phyloP scores from a whole-genome alignment of 441 rosid genomes.

The Mallotus japonicus region DNA sequence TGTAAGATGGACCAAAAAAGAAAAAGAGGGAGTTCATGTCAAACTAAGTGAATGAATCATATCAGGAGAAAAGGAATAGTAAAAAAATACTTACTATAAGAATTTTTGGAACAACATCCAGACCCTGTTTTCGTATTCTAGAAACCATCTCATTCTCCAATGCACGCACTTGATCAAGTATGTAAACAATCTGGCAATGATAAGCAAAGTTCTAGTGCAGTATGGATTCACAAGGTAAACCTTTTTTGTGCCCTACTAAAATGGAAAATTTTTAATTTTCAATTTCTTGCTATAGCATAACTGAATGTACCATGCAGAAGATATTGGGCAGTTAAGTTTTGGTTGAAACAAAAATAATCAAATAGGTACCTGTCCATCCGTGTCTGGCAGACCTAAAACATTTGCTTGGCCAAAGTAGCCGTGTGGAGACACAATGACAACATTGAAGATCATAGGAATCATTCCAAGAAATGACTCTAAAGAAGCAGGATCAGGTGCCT shows the following conservation, averaged over 20 bases:
- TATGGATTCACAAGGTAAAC: background rate
- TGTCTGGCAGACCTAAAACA: conserved; percentile 87
- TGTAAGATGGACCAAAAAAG: conserved; percentile 1
- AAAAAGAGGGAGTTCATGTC: background rate
- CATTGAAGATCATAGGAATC: conserved; percentile 75
- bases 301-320: background rate
- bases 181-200: conserved; percentile 46
- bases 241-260: background rate
- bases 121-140: conserved; percentile 48
- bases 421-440: conserved; percentile 75
- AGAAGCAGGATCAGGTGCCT: conserved; percentile 80
- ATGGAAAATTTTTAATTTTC: background rate
- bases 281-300: no score
- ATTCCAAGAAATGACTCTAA: conserved; percentile 83
- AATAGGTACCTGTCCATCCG: conserved; percentile 69
- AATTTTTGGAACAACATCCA: conserved; percentile 52
- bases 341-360: background rate
- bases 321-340: background rate
- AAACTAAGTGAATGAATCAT: background rate
- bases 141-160: conserved; percentile 59
- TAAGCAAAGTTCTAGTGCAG: background rate
- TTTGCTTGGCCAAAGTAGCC: conserved; percentile 88
- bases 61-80: background rate
- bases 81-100: conserved; percentile 42
- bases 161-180: conserved; percentile 71